phyloP scores from a whole-genome alignment of 1,139 yeast species.

The Candida labiduridarum region DNA sequence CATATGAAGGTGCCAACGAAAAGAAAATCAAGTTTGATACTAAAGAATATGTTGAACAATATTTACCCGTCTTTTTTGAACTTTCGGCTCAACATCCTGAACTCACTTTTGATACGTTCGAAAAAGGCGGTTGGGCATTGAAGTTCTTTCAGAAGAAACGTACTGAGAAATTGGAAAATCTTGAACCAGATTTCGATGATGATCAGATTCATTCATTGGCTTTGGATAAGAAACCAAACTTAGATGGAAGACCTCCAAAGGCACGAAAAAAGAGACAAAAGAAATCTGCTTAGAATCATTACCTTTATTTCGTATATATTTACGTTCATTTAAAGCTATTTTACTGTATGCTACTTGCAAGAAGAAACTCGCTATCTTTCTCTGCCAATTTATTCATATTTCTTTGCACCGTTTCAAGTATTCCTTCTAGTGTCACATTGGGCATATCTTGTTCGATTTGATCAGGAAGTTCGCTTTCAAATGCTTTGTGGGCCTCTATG shows the following conservation, averaged over 20 bases:
- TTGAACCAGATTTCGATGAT: conserved; percentile 24
- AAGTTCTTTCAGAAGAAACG: conserved; percentile 30
- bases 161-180: conserved; percentile 27
- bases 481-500: conserved; percentile 55
- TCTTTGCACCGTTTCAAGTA: conserved; percentile 33
- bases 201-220: conserved; percentile 13
- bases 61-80: conserved; percentile 26
- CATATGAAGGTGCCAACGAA: conserved; percentile 23
- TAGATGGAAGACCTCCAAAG: neutral
- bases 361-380: conserved; percentile 28
- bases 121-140: conserved; percentile 44
- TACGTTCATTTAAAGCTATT: conserved; percentile 22
- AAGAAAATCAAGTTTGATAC: conserved; percentile 42
- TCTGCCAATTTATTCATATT: conserved; percentile 25
- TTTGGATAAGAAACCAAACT: conserved; percentile 7
- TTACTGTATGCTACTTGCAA: neutral
- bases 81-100: conserved; percentile 16
- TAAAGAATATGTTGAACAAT: conserved; percentile 45
- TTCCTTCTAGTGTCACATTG: conserved; percentile 21
- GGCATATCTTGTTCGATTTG: neutral
- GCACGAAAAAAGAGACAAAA: conserved; percentile 10
- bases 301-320: neutral
- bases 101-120: conserved; percentile 24
- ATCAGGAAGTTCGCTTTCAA: conserved; percentile 1
- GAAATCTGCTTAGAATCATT: neutral